Evolutionary conservation across 768 basidiomycete genomes (phyloP), one percentile per base, ranked within the genome.

Genomic region (Phlegmacium glaucopus): DNA sequence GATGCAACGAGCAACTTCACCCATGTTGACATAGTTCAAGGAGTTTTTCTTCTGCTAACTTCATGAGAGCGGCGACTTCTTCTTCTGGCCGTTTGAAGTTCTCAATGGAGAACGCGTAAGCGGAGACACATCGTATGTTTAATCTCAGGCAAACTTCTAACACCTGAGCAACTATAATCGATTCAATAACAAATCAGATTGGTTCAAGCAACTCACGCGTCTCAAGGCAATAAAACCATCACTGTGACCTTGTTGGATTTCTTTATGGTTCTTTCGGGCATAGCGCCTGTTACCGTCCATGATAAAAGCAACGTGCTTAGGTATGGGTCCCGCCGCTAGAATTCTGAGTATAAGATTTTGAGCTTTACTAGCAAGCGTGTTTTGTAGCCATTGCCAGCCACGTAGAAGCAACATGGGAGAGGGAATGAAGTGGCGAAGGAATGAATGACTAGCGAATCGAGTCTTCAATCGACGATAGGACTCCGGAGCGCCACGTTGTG

Each of bases 41-140:
- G 25, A 98, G 74, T 52, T 86, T 84, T 12, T 76, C 74, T 61
- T 90, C 83, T 1, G 89, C 87, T 40, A 99, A 65, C n/a, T 70
- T 64, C 92, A 99, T 93, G 56, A 98, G 74, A 2, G 82, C 82
- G 18, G 87, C 81, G 1, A 99, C 92, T 63, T 99, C 96, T 4
- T 85, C 85, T 45, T 79, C 72, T 1, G 87, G 77, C 16, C 96
- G 79, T 51, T 90, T 90, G 71, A 98, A 98, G 69, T 98, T 99
- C 58, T 98, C 95, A 50, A 98, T 93, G 1, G 94, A 81, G 67
- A 99, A 99, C n/a, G 93, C 92, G 58, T 95, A 99, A n/a, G 87
- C 90, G 2, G 91, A 85, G 18, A 98, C 93, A 50, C 87, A 92
- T 49, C 72, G 76, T 40, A 99, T 76, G 10, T 82, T 71, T n/a